A percentile compares a stretch with the other conserved stretches of the same genome.
These are phyloP conservation scores for Rhodocollybia butyracea DNA, from an alignment of 768 basidiomycete species.

Conservation along the genomic window DNA sequence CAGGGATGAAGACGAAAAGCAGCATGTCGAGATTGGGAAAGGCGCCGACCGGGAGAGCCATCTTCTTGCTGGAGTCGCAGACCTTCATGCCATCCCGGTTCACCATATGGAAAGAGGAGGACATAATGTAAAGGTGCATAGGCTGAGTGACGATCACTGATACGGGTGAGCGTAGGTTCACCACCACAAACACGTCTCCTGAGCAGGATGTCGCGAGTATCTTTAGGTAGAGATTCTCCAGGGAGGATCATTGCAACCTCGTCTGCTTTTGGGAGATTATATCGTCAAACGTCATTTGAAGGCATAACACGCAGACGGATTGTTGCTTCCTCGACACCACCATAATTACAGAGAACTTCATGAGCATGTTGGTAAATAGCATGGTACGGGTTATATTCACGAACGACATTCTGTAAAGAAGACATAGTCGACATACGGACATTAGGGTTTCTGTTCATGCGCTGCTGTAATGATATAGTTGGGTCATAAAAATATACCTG, in stretches of 20 bases:
- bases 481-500: slow-evolving; percentile 34
- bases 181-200: slow-evolving; percentile 7
- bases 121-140: slow-evolving; percentile 42
- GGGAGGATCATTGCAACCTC: slow-evolving; percentile 43
- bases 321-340: slow-evolving; percentile 2
- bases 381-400: slow-evolving; percentile 9
- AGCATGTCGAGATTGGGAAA: slow-evolving; percentile 24
- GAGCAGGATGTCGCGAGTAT: slow-evolving; percentile 32
- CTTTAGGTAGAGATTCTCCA: slow-evolving; percentile 17
- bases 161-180: slow-evolving; percentile 21
- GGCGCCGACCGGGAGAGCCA: slow-evolving; percentile 4
- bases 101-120: slow-evolving; percentile 38
- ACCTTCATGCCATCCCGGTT: slow-evolving; percentile 32
- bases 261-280: slow-evolving; percentile 41
- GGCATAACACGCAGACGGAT: slow-evolving; percentile 8
- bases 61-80: neutral
- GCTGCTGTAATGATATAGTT: slow-evolving; percentile 11
- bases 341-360: slow-evolving; percentile 11
- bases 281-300: slow-evolving; percentile 27
- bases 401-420: slow-evolving; percentile 13
- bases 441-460: slow-evolving; percentile 1
- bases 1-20: slow-evolving; percentile 26
- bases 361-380: slow-evolving; percentile 17
- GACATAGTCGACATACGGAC: slow-evolving; percentile 11
- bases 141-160: slow-evolving; percentile 29